These are phyloP conservation scores for Paraleonurus japonicus DNA, from an alignment of 257 asterid species.

Conservation along the genomic window DNA sequence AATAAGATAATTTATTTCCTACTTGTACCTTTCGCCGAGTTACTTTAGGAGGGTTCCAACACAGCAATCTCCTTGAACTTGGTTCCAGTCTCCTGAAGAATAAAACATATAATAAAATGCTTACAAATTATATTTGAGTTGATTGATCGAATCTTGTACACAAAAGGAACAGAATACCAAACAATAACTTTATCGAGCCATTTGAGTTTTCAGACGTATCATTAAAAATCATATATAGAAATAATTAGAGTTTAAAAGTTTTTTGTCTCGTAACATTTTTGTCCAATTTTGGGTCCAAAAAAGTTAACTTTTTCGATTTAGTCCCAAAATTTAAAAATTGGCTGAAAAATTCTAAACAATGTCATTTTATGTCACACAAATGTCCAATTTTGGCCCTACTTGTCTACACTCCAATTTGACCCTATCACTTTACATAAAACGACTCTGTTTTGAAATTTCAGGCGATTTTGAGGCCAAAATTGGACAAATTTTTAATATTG, in stretches of 20 bases:
- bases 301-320: too few species aligned
- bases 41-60: conserved; percentile 71
- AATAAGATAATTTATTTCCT: conserved; percentile 1
- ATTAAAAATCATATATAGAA: not conserved
- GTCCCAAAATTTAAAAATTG: too few species aligned
- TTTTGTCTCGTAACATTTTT: not conserved
- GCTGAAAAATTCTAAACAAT: too few species aligned
- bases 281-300: not conserved
- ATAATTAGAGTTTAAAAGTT: not conserved
- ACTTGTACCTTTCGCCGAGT: conserved; percentile 67
- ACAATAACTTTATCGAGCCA: not conserved
- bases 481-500: too few species aligned
- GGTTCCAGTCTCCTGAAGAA: conserved; percentile 81
- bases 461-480: too few species aligned
- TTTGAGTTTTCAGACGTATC: not conserved
- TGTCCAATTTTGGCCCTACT: too few species aligned
- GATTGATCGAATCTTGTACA: not conserved
- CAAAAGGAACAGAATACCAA: not conserved
- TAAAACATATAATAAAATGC: conserved; percentile 4
- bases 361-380: too few species aligned
- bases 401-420: too few species aligned
- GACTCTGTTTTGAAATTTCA: too few species aligned
- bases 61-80: conserved; percentile 76
- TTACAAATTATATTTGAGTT: not conserved
- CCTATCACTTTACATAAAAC: too few species aligned